Percentiles rank a stretch among this genome's conserved stretches.
phyloP scores from a whole-genome alignment of 106 monocot genomes.

The Agapanthus africanus region DNA sequence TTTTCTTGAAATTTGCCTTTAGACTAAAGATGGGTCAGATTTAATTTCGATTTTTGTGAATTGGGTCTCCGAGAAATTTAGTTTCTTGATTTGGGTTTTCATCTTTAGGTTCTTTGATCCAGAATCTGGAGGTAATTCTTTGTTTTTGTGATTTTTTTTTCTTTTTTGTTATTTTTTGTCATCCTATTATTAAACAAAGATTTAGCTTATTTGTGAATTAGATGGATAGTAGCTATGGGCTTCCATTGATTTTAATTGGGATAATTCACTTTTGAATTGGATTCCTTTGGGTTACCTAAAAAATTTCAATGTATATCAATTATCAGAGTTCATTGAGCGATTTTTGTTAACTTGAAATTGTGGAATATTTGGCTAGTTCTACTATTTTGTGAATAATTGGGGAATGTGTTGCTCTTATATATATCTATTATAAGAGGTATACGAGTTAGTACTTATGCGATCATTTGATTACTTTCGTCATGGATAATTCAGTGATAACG shows the following conservation, averaged over 20 bases:
- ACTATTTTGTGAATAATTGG: neutral
- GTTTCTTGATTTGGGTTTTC: neutral
- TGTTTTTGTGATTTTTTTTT: neutral
- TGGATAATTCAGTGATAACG: neutral
- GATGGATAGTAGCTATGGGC: neutral
- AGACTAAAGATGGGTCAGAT: neutral
- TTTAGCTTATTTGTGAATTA: neutral
- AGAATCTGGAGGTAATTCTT: neutral
- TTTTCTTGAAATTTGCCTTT: neutral
- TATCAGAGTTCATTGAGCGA: neutral
- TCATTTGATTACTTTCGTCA: neutral
- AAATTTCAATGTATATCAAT: neutral
- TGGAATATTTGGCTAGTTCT: neutral
- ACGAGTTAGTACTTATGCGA: neutral
- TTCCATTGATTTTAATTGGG: neutral
- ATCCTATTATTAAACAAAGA: neutral
- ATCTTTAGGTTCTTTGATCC: neutral
- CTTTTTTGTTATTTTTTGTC: neutral
- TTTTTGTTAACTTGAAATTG: neutral
- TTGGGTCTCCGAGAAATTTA: conserved; percentile 1
- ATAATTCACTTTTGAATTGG: neutral
- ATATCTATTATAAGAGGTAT: neutral
- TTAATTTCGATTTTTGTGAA: neutral
- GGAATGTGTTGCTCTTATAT: neutral
- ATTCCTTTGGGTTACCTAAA: neutral